A percentile compares a stretch with the other conserved stretches of the same genome.
Evolutionary conservation across 192 early-diverging fungal genomes (phyloP).

Genomic region (Coemansia sp.): DNA sequence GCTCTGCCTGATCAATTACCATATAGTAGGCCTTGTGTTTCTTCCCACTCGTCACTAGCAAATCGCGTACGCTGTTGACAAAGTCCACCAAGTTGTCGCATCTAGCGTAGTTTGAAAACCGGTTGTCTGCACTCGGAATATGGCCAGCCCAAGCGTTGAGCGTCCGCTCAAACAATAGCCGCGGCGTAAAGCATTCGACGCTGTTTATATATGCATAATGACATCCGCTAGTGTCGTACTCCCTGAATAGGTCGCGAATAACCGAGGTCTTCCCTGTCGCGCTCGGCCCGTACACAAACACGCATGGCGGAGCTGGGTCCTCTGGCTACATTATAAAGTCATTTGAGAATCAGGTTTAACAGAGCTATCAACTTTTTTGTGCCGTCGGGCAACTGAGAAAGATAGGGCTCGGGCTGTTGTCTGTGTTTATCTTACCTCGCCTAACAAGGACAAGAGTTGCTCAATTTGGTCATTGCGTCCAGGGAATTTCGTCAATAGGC

Average conservation of each 20-base stretch:
- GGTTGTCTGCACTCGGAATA: conserved; percentile 53
- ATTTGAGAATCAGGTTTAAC: too few species aligned
- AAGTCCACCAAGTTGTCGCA: conserved; percentile 77
- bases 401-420: neutral
- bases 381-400: neutral
- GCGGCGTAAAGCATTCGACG: conserved; percentile 73
- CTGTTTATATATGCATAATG: conserved; percentile 66
- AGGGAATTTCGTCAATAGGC: conserved; percentile 60
- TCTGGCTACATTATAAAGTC: conserved; percentile 9
- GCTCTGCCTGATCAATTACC: conserved; percentile 80
- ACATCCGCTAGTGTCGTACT: conserved; percentile 26
- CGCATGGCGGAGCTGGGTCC: conserved; percentile 43
- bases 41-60: conserved; percentile 16
- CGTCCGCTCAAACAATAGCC: conserved; percentile 77
- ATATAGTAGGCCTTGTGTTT: conserved; percentile 42
- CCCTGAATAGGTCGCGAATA: conserved; percentile 33
- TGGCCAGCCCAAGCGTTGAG: conserved; percentile 66
- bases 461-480: conserved; percentile 44
- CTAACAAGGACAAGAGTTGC: conserved; percentile 38
- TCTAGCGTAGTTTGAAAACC: conserved; percentile 53
- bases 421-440: conserved; percentile 19
- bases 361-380: neutral
- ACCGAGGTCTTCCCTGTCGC: conserved; percentile 65
- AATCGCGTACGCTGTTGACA: conserved; percentile 44
- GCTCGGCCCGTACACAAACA: conserved; percentile 62